Base-by-base conservation (phyloP, 148 eudicot genomes). In the Oxyria digyna region DNA sequence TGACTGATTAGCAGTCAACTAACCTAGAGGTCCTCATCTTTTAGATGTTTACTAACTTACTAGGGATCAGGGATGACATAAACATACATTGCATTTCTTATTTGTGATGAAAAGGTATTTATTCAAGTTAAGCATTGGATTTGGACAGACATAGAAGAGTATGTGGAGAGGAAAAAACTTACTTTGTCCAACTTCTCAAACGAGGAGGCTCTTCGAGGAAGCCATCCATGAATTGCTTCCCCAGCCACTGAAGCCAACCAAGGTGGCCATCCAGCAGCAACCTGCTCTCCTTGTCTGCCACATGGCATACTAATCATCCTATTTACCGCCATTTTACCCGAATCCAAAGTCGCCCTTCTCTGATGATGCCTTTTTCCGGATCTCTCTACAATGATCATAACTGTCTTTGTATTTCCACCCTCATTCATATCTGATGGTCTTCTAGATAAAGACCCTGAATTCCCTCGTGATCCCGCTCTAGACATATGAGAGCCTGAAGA, bases 151-250 rank as follows among this genome's bases (percentile, higher is more conserved):
- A 15, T 35, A 65, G 37, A 37, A 65, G 68, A 43, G 29, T 18
- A 68, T 20, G 15, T 26, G 11, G 23, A 21, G 59, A 23, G 49
- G 35, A n/a, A 31, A 12, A 62, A 33, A 75, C 64, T 24, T 1
- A 69, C 72, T 21, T 69, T 69, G 32, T 33, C 73, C 27, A 70
- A 13, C 66, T 52, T 70, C 66, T 52, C 48, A 38, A 70, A 70
- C 2, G 66, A 70, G 35, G 54, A 45, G 1, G 67, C 27, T 23
- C 45, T 52, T 1, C 46, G 48, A n/a, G 73, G 73, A 27, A 70
- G 4, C 73, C 73, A 70, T 33, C 73, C 73, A 6, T 52, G 65
- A 12, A 70, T 55, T 2, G 73, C 73, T 52, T 70, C 73, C 33
- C 67, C 73, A 20, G 73, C 73, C 26, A 70, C 73, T 4, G 73